Evolutionary conservation across 108 stramenopile species (phyloP).

Genomic region (Skeletonema tropicum): DNA sequence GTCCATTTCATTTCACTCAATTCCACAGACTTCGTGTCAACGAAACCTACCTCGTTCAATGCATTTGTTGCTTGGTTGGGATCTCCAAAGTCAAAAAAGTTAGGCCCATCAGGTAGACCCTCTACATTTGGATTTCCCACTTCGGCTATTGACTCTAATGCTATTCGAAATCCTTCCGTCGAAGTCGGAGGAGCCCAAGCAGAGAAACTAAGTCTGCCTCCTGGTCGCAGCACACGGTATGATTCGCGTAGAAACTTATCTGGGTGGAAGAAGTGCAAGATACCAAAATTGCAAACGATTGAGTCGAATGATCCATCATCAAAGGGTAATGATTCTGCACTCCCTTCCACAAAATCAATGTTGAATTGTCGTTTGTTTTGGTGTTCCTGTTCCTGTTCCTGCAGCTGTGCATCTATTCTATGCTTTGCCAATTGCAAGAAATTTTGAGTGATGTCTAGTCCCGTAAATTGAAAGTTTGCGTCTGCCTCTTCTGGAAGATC

Average conservation of each 20-base stretch:
- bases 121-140: conserved; percentile 52
- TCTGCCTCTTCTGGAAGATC: conserved; percentile 12
- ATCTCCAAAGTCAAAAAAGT: conserved; percentile 51
- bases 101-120: conserved; percentile 48
- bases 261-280: conserved; percentile 49
- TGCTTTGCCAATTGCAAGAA: conserved; percentile 46
- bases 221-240: conserved; percentile 44
- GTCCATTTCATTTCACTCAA: conserved; percentile 54
- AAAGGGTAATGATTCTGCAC: conserved; percentile 48
- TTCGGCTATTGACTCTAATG: conserved; percentile 39
- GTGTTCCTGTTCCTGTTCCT: conserved; percentile 19
- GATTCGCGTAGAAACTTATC: conserved; percentile 45
- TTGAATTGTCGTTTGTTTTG: conserved; percentile 16
- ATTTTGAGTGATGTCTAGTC: conserved; percentile 50
- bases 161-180: conserved; percentile 46
- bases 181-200: conserved; percentile 48
- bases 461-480: conserved; percentile 42
- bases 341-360: conserved; percentile 47
- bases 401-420: conserved; percentile 36
- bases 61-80: conserved; percentile 20
- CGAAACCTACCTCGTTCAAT: conserved; percentile 37
- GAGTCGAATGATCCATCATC: conserved; percentile 43
- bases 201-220: conserved; percentile 49
- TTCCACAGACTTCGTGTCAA: conserved; percentile 37
- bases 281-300: conserved; percentile 51